These are phyloP conservation scores for Cyclanthera cordifolia DNA, from an alignment of 306 rosid species.

Conservation along the genomic window DNA sequence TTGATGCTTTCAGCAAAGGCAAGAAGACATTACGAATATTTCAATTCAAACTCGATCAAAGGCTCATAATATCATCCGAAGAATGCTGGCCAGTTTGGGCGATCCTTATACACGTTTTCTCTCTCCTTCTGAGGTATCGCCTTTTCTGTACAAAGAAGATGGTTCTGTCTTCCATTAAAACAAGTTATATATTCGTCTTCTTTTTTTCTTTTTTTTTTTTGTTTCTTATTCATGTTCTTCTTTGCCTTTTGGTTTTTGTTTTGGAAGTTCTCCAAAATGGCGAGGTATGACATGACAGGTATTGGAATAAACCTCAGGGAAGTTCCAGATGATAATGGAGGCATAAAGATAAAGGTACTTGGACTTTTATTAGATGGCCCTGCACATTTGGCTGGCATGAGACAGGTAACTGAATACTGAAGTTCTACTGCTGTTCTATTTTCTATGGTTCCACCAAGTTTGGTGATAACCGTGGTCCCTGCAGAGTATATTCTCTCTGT, in stretches of 20 bases:
- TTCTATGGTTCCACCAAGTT: neutral
- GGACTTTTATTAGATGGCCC: conserved; percentile 85
- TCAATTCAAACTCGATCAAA: conserved; percentile 64
- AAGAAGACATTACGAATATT: conserved; percentile 48
- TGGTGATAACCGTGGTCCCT: neutral
- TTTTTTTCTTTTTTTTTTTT: conserved; percentile 24
- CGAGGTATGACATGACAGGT: conserved; percentile 96
- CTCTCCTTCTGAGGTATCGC: conserved; percentile 59
- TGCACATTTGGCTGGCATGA: conserved; percentile 80
- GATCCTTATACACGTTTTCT: conserved; percentile 95
- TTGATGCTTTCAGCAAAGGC: conserved; percentile 42
- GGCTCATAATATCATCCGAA: conserved; percentile 70
- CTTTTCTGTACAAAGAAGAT: neutral
- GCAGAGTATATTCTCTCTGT: neutral
- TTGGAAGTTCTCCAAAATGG: conserved; percentile 97
- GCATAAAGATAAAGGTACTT: conserved; percentile 46
- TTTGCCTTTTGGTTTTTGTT: conserved; percentile 19
- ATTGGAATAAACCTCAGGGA: conserved; percentile 94
- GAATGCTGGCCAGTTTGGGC: conserved; percentile 79
- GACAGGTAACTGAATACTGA: conserved; percentile 55
- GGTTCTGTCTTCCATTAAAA: neutral
- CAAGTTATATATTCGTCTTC: conserved; percentile 17
- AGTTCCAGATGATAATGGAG: conserved; percentile 65
- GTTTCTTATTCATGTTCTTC: conserved; percentile 33
- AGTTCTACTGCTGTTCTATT: neutral